Evolutionary conservation across 2,329 filamentous ascomycete species (phyloP).

Genomic region (Botrytis galanthina): DNA sequence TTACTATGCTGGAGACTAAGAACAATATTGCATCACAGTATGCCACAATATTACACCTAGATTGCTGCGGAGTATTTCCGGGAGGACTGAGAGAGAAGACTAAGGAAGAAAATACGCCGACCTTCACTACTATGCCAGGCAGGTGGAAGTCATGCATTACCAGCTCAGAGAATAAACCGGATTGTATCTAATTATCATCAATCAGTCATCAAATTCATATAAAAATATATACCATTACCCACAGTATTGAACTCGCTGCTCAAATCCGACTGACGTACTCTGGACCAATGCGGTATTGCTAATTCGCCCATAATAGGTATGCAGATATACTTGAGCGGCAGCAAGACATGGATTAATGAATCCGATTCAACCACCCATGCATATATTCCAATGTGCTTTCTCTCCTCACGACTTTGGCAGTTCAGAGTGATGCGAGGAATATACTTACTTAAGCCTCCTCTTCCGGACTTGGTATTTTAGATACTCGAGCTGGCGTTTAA

Average conservation of each 20-base stretch:
- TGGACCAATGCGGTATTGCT: neutral
- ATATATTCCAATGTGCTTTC: neutral
- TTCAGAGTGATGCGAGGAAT: neutral
- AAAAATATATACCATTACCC: too few relatives aligned
- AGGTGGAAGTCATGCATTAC: too few relatives aligned
- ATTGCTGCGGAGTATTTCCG: too few relatives aligned
- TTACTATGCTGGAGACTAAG: too few relatives aligned
- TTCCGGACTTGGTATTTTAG: neutral
- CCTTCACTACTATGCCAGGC: too few relatives aligned
- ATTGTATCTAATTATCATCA: too few relatives aligned
- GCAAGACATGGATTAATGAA: neutral
- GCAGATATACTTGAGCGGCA: neutral
- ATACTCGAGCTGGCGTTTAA: neutral
- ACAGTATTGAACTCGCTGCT: neutral
- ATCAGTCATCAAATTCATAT: too few relatives aligned
- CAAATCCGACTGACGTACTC: neutral
- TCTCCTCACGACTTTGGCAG: neutral
- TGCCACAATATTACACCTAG: too few relatives aligned
- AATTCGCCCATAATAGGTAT: neutral
- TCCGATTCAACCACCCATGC: neutral
- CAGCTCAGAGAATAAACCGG: too few relatives aligned
- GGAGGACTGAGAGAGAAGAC: too few relatives aligned
- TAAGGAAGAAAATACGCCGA: too few relatives aligned
- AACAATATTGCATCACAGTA: too few relatives aligned
- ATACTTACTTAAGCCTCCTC: neutral